Evolutionary conservation across 192 early-diverging fungal species (phyloP), one percentile per base, ranked within the genome.

Genomic region (Fimicolochytrium jonesii): DNA sequence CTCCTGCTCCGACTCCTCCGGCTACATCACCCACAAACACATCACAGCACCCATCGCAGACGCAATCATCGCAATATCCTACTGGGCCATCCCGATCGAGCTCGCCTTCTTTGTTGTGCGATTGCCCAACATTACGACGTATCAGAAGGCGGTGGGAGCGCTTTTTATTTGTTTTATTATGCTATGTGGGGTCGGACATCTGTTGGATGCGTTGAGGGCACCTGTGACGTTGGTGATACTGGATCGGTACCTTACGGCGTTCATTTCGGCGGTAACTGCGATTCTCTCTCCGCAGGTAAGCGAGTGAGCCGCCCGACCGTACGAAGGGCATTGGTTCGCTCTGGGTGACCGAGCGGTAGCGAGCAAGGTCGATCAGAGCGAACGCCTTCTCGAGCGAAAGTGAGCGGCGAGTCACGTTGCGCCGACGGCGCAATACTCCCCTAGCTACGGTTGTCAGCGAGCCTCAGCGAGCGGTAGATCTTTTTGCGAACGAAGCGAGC

Each of bases 1-100:
- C n/a, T n/a, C n/a, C n/a, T n/a, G n/a, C n/a, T n/a, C n/a, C n/a
- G n/a, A n/a, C n/a, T n/a, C n/a, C n/a, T n/a, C n/a, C n/a, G n/a
- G n/a, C n/a, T n/a, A n/a, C n/a, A n/a, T n/a, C n/a, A n/a, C n/a
- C n/a, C n/a, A n/a, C n/a, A n/a, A n/a, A n/a, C n/a, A n/a, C n/a
- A n/a, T 55, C 53, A 35, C 53, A 1, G 25, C 33, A 17, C 53
- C 53, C 17, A 33, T 22, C 39, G 36, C 57, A 17, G 57, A 59
- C 35, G 20, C 7, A 10, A 35, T 56, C 17, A 64, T 64, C 2
- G 62, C 52, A 4, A 23, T 56, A n/a, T 37, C 51, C 6, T 64
- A 64, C 32, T 64, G 36, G 26, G 62, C 52, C 51, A 64, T 64
- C 18, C 62, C 62, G 3, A n/a, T 64, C 15, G 52, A 64, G 34